phyloP scores from a whole-genome alignment of 2,329 filamentous ascomycete species.

The Orbilia ellipsospora region DNA sequence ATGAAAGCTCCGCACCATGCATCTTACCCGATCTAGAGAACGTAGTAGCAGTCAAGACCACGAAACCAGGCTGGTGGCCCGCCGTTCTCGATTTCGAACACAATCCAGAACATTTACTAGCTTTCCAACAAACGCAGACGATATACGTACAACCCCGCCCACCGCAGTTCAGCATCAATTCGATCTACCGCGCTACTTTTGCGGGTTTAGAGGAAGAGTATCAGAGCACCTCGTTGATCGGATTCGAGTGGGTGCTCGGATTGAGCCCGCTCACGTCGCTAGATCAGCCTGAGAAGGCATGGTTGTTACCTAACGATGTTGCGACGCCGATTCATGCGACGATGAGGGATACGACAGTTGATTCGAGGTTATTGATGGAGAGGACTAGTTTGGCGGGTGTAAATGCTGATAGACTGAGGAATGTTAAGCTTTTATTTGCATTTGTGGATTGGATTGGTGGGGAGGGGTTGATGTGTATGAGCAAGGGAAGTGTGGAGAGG shows the following conservation, averaged over 20 bases:
- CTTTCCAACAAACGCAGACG: slow-evolving; percentile 77
- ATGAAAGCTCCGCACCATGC: slow-evolving; percentile 66
- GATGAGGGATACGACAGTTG: slow-evolving; percentile 72
- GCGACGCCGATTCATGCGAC: slow-evolving; percentile 66
- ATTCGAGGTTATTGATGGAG: slow-evolving; percentile 76
- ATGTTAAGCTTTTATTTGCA: slow-evolving; percentile 72
- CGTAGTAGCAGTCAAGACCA: slow-evolving; percentile 72
- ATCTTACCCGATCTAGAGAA: slow-evolving; percentile 74
- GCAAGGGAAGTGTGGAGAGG: slow-evolving; percentile 69
- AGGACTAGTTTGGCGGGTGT: slow-evolving; percentile 65
- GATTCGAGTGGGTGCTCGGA: slow-evolving; percentile 80
- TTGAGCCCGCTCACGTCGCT: slow-evolving; percentile 68
- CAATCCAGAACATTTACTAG: slow-evolving; percentile 71
- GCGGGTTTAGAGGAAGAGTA: slow-evolving; percentile 75
- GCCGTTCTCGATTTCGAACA: slow-evolving; percentile 78
- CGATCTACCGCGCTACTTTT: slow-evolving; percentile 78
- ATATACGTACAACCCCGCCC: slow-evolving; percentile 79
- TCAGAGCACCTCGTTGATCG: slow-evolving; percentile 61
- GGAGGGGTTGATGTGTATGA: slow-evolving; percentile 67
- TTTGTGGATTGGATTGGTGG: slow-evolving; percentile 70
- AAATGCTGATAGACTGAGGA: slow-evolving; percentile 70
- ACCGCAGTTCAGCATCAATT: slow-evolving; percentile 72
- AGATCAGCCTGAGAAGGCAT: slow-evolving; percentile 74
- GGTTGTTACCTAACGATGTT: slow-evolving; percentile 69
- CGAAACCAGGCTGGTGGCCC: slow-evolving; percentile 79